Evolutionary conservation across 257 asterid genomes (phyloP).

Genomic region (Lantana camara): DNA sequence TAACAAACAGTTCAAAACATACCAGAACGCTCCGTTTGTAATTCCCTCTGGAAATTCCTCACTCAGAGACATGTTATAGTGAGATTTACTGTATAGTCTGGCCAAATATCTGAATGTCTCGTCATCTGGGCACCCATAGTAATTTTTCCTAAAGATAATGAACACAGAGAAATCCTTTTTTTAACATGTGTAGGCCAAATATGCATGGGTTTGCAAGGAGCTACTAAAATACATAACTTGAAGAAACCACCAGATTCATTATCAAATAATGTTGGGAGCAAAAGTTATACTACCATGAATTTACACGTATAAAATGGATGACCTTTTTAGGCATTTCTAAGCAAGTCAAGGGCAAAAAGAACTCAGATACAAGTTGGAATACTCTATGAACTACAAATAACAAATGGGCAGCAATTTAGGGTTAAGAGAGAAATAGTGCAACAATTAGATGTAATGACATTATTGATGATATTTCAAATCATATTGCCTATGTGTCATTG

Average conservation of each 20-base stretch:
- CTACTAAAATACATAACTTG: neutral
- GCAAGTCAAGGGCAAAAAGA: neutral
- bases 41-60: slow-evolving; percentile 88
- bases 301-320: neutral
- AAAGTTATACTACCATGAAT: neutral
- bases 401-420: neutral
- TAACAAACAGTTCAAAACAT: slow-evolving; percentile 30
- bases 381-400: neutral
- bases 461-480: slow-evolving; percentile 13
- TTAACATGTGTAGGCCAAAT: neutral
- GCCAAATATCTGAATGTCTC: slow-evolving; percentile 77
- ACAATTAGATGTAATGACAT: neutral
- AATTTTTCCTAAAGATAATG: slow-evolving; percentile 61
- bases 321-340: neutral
- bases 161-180: neutral
- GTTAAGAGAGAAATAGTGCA: slow-evolving; percentile 3
- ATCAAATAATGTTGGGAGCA: neutral
- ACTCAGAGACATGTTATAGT: slow-evolving; percentile 91
- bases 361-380: neutral
- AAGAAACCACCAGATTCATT: neutral
- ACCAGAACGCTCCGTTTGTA: slow-evolving; percentile 95
- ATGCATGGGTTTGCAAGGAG: neutral
- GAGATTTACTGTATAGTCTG: slow-evolving; percentile 74
- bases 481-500: neutral
- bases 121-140: slow-evolving; percentile 88